Percentiles rank a stretch among this genome's conserved stretches.
Conservation (phyloP, 2,329 filamentous ascomycete species). For the Verticillium nonalfalfae region DNA sequence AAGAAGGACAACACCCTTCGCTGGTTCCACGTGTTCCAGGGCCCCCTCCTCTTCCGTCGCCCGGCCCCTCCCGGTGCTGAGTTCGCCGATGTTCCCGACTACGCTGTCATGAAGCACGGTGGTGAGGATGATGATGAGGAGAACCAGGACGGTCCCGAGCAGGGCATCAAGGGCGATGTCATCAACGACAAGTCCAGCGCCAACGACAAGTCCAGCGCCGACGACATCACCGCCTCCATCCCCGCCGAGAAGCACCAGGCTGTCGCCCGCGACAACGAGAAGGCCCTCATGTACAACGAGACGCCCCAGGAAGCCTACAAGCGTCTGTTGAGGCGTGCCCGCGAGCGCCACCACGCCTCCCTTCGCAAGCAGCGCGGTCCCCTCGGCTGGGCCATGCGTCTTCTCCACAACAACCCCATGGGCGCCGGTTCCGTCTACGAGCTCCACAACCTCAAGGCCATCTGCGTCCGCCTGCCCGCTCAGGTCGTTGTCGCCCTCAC, state of each 20-base stretch:
- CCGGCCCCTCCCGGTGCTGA: conserved; percentile 45
- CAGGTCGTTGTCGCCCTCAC: conserved; percentile 55
- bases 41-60: conserved; percentile 59
- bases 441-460: conserved; percentile 58
- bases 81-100: conserved; percentile 63
- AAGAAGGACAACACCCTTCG: conserved; percentile 60
- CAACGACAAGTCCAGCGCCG: conserved; percentile 26
- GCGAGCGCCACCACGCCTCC: conserved; percentile 54
- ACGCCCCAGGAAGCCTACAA: conserved; percentile 51
- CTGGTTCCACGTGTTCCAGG: conserved; percentile 55
- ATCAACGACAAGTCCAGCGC: conserved; percentile 12
- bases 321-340: conserved; percentile 50
- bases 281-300: conserved; percentile 37
- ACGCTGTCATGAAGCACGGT: conserved; percentile 67
- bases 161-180: conserved; percentile 15
- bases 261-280: conserved; percentile 29
- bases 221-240: conserved; percentile 33
- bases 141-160: conserved; percentile 11
- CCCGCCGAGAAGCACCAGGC: conserved; percentile 18
- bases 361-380: conserved; percentile 58
- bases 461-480: conserved; percentile 63
- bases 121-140: conserved; percentile 32
- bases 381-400: conserved; percentile 79
- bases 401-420: conserved; percentile 66
- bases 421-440: conserved; percentile 71